These are phyloP conservation scores for Litsea cubeba DNA, from an alignment of 164 flowering plant species.

Conservation along the genomic window DNA sequence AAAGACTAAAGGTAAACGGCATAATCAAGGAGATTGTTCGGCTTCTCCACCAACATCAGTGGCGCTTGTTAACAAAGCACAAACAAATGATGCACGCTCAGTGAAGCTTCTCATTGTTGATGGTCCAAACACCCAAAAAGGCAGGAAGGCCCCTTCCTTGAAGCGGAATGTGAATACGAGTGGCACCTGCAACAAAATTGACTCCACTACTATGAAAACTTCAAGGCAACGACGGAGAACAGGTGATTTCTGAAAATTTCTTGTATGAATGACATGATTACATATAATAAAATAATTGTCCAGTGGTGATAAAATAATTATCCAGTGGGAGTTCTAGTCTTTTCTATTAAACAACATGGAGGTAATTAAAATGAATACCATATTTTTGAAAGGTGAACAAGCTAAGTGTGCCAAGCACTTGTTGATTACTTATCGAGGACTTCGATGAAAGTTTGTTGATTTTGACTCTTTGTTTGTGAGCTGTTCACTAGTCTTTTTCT, in stretches of 20 bases:
- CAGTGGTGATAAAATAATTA: no score
- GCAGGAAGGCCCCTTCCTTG: slow-evolving; percentile 52
- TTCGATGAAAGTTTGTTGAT: no score
- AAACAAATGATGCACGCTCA: slow-evolving; percentile 46
- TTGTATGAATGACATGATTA: no score
- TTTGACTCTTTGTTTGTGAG: no score
- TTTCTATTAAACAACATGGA: no score
- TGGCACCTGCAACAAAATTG: slow-evolving; percentile 44
- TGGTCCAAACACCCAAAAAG: slow-evolving; percentile 58
- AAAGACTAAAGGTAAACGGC: slow-evolving; percentile 57
- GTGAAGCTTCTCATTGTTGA: slow-evolving; percentile 59
- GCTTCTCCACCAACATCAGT: slow-evolving; percentile 30
- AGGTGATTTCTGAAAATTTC: slow-evolving; percentile 28
- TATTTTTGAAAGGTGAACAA: no score
- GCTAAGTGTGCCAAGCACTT: no score
- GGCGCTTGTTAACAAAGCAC: slow-evolving; percentile 41
- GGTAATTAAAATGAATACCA: no score
- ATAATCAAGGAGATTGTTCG: slow-evolving; percentile 46
- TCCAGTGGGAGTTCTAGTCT: no score
- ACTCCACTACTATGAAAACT: slow-evolving; percentile 41
- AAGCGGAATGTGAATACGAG: slow-evolving; percentile 52
- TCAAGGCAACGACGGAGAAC: slow-evolving; percentile 59
- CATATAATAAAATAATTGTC: no score
- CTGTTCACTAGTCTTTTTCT: no score
- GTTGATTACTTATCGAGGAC: no score